Base-by-base conservation (phyloP, 2,329 filamentous ascomycete species). In the Pseudocercospora musae region DNA sequence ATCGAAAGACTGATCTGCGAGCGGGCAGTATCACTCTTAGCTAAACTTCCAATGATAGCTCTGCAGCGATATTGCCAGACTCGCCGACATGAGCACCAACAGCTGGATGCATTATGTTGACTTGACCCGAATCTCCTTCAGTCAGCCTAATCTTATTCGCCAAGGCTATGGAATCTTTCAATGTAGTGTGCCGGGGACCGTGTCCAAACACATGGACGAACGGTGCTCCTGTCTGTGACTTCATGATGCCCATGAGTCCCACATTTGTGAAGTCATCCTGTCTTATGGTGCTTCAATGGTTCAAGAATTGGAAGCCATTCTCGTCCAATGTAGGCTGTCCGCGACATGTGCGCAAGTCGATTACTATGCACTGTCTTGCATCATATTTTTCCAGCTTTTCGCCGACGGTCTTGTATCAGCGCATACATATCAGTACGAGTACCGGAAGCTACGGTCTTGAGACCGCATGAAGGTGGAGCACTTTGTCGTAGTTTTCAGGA, bases 241-340 rank as follows among this genome's bases (percentile, higher is more conserved):
- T 48, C 9, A 57, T n/a, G 8, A 57, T 33, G 21, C 21, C 58
- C 56, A n/a, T 46, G 3, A 10, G 13, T 27, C 56, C 46, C 2
- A 56, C 58, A 23, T 64, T 42, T 10, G 56, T 27, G 40, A 49
- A 61, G 21, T 58, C 40, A 20, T 44, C 40, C 9, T 6, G 20
- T 20, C 7, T 44, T n/a, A 44, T 18, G 1, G 18, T 20, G 40
- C n/a, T 44, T 20, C 5, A 6, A 44, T 21, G 20, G 15, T 44
- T 20, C 20, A 44, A 2, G 18, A 58, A 52, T 25, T 64, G 53
- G 49, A 64, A 64, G 4, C 62, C 62, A 27, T 64, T 59, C 5
- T 13, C 42, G 29, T 64, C 62, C 27, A 57, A 27, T n/a, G 52
- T 52, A 33, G 56, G 49, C 3, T 23, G 15, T 9, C 57, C 25